A percentile compares a stretch with the other conserved stretches of the same genome.
These are phyloP conservation scores for Calonectria fujianensis DNA, from an alignment of 2,329 filamentous ascomycete genomes.

Conservation along the genomic window DNA sequence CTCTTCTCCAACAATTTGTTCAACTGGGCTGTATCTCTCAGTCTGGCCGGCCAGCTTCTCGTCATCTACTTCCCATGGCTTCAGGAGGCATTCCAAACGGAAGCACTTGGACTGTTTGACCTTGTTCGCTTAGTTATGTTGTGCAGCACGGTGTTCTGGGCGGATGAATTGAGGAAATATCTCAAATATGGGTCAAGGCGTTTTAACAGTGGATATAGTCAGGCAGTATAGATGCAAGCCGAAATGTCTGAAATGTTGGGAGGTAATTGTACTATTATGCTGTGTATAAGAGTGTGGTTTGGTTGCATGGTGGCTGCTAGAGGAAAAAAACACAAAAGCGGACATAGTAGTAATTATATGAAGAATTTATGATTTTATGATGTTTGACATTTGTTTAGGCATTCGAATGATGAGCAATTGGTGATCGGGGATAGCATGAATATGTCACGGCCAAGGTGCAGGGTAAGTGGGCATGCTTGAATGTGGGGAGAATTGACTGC, in stretches of 20 bases:
- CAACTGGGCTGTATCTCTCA: conserved; percentile 94
- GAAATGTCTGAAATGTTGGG: conserved; percentile 21
- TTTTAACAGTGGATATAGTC: conserved; percentile 78
- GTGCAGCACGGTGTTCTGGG: conserved; percentile 95
- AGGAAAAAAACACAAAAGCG: conserved; percentile 16
- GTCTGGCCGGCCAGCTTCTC: conserved; percentile 87
- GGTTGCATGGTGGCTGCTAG: conserved; percentile 47
- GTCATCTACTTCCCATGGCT: conserved; percentile 97
- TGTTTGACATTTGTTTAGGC: background rate
- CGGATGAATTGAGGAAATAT: conserved; percentile 92
- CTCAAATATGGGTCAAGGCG: conserved; percentile 76
- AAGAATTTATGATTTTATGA: conserved; percentile 7
- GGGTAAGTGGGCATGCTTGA: conserved; percentile 44
- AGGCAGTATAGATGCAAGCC: conserved; percentile 71
- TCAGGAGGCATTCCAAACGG: conserved; percentile 96
- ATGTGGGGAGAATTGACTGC: conserved; percentile 52
- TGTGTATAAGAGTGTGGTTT: conserved; percentile 39
- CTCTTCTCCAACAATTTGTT: conserved; percentile 93
- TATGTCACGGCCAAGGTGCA: conserved; percentile 30
- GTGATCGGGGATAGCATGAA: background rate
- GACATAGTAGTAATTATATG: conserved; percentile 31
- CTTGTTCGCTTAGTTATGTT: conserved; percentile 82
- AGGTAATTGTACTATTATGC: conserved; percentile 41
- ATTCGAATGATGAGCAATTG: background rate
- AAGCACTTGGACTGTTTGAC: conserved; percentile 85